These are phyloP conservation scores for Orychophragmus violaceus DNA, from an alignment of 345 rosid genomes.

Conservation along the genomic window DNA sequence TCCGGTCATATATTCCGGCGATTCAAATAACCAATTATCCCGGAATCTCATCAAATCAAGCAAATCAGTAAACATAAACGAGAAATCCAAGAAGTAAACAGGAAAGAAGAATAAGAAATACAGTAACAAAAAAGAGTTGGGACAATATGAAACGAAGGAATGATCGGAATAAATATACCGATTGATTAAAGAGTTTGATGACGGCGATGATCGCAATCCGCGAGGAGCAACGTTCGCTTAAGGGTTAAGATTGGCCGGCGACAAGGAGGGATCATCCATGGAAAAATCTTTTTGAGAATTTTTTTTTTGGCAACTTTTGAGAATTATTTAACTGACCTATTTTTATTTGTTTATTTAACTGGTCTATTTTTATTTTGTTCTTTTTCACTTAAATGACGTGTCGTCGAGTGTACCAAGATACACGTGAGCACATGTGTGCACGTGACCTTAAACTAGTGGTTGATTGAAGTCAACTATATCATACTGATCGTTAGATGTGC, in stretches of 20 bases:
- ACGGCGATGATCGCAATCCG: slow-evolving; percentile 1
- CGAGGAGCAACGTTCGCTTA: slow-evolving; percentile 11
- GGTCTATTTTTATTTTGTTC: neutral
- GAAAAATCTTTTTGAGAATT: neutral
- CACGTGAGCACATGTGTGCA: slow-evolving; percentile 6
- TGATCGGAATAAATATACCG: neutral
- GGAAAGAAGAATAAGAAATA: neutral
- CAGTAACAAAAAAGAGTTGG: neutral
- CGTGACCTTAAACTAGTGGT: slow-evolving; percentile 5
- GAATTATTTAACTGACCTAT: neutral
- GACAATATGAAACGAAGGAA: neutral
- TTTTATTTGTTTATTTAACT: no score
- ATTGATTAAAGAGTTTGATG: slow-evolving; percentile 20
- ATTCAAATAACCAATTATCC: neutral
- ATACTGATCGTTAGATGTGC: neutral
- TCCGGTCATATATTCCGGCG: neutral
- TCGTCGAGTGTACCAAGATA: neutral
- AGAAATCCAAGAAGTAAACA: neutral
- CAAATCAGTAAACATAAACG: slow-evolving; percentile 3
- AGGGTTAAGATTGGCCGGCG: slow-evolving; percentile 20
- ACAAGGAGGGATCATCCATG: neutral
- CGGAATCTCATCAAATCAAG: neutral
- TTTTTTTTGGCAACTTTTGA: no score
- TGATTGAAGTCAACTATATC: neutral
- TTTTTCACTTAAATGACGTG: neutral